Conservation (phyloP, 140 eudicot genomes). For the Ambrosia hybrid region DNA sequence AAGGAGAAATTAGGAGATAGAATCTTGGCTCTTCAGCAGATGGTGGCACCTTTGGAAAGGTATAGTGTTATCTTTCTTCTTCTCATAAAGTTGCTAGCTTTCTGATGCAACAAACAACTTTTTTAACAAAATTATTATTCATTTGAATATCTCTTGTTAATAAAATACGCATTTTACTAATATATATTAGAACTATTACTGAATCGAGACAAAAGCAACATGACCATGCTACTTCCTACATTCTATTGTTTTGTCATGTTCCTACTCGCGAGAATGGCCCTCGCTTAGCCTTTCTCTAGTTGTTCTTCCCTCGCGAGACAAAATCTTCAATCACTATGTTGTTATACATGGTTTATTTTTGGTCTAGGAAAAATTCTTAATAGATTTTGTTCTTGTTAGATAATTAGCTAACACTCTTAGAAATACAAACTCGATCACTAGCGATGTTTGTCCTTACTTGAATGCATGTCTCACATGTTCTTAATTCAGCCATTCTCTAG, state of each 20-base stretch:
- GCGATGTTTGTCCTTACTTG: background rate
- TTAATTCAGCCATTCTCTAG: background rate
- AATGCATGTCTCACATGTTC: background rate
- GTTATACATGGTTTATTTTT: too few relatives aligned
- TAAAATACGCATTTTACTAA: background rate
- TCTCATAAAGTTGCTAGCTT: constrained; percentile 26
- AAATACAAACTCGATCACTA: background rate
- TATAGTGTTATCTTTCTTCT: constrained; percentile 26
- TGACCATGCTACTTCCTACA: too few relatives aligned
- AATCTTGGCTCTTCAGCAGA: constrained; percentile 85
- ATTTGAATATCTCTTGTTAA: background rate
- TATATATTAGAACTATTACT: too few relatives aligned
- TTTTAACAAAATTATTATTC: background rate
- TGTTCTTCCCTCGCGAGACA: too few relatives aligned
- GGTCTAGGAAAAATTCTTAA: too few relatives aligned
- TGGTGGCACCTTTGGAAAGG: constrained; percentile 96
- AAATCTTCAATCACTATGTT: background rate
- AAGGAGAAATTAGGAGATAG: constrained; percentile 89
- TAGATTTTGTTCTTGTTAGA: too few relatives aligned
- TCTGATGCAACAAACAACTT: constrained; percentile 1
- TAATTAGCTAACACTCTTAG: too few relatives aligned
- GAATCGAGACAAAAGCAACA: too few relatives aligned
- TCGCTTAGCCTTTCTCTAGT: too few relatives aligned
- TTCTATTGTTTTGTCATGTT: too few relatives aligned
- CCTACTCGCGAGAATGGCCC: too few relatives aligned